Percentiles rank a stretch among this genome's conserved stretches.
phyloP scores from a whole-genome alignment of 352 stramenopile species.

The Pythium aquatile region DNA sequence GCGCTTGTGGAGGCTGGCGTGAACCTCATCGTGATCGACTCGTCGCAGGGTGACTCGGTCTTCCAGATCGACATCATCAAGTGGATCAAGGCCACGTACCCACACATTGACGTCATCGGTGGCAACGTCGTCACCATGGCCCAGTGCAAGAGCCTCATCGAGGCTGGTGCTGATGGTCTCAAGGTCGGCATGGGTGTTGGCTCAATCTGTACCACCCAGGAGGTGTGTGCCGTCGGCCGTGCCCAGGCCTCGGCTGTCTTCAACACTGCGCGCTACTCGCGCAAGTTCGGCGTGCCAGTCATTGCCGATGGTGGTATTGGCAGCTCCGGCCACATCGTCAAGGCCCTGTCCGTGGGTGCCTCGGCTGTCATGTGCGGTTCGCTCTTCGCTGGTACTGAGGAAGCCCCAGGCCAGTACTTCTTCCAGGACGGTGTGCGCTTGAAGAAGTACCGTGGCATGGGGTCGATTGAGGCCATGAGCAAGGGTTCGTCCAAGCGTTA shows the following conservation, averaged over 20 bases:
- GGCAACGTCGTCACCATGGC: slow-evolving; percentile 99
- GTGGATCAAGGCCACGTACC: slow-evolving; percentile 96
- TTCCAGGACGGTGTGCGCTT: slow-evolving; percentile 99
- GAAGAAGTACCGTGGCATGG: slow-evolving; percentile 99
- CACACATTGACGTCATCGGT: slow-evolving; percentile 97
- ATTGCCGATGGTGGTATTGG: slow-evolving; percentile 99
- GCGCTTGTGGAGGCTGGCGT: slow-evolving; percentile 94
- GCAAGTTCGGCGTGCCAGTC: slow-evolving; percentile 96
- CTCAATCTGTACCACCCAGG: slow-evolving; percentile 99
- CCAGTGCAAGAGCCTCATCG: slow-evolving; percentile 98
- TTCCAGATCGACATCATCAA: slow-evolving; percentile 90
- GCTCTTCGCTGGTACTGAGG: slow-evolving; percentile 99
- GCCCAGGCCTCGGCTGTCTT: slow-evolving; percentile 99
- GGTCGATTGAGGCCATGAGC: slow-evolving; percentile 98
- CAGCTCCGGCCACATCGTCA: slow-evolving; percentile 98
- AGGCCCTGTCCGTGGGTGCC: slow-evolving; percentile 97
- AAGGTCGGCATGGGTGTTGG: slow-evolving; percentile 99
- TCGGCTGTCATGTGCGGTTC: slow-evolving; percentile 99
- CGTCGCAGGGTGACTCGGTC: slow-evolving; percentile 98
- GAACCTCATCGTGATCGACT: slow-evolving; percentile 99
- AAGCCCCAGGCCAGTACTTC: slow-evolving; percentile 99
- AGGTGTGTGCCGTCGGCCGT: slow-evolving; percentile 98
- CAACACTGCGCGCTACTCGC: slow-evolving; percentile 95
- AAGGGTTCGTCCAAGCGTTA: slow-evolving; percentile 95
- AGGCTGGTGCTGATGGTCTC: slow-evolving; percentile 98